These are phyloP conservation scores for Arctium lappa DNA, from an alignment of 129 eudicot species.

Conservation along the genomic window DNA sequence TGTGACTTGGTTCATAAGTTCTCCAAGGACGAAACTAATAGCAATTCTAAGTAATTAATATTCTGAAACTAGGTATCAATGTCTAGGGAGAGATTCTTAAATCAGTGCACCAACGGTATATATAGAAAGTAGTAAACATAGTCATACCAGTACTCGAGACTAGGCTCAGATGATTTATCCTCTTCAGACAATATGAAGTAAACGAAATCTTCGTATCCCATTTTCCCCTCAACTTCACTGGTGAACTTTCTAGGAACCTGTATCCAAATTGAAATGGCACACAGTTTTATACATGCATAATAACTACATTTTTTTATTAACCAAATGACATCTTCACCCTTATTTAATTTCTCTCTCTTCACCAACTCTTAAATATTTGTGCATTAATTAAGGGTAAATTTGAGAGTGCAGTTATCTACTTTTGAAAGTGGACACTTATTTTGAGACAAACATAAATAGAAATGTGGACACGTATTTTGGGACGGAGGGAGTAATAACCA, in stretches of 20 bases:
- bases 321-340: too few relatives aligned
- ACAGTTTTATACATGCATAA: too few relatives aligned
- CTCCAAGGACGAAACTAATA: not conserved
- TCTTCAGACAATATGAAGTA: conserved; percentile 71
- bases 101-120: not conserved
- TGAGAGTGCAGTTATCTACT: too few relatives aligned
- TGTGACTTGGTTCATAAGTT: too few relatives aligned
- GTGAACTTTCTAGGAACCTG: conserved; percentile 72
- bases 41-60: not conserved
- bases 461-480: too few relatives aligned
- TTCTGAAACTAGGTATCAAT: not conserved
- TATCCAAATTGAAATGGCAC: not conserved
- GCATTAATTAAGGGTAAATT: too few relatives aligned
- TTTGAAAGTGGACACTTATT: too few relatives aligned
- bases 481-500: not conserved
- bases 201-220: conserved; percentile 81
- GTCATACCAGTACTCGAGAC: conserved; percentile 74
- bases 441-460: too few relatives aligned
- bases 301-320: too few relatives aligned
- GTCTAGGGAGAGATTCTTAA: not conserved
- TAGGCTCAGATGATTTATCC: conserved; percentile 73
- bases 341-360: too few relatives aligned
- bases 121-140: not conserved
- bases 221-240: conserved; percentile 64
- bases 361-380: too few relatives aligned